phyloP scores from a whole-genome alignment of 1,139 yeast genomes.

The Suhomyces yuchorum region DNA sequence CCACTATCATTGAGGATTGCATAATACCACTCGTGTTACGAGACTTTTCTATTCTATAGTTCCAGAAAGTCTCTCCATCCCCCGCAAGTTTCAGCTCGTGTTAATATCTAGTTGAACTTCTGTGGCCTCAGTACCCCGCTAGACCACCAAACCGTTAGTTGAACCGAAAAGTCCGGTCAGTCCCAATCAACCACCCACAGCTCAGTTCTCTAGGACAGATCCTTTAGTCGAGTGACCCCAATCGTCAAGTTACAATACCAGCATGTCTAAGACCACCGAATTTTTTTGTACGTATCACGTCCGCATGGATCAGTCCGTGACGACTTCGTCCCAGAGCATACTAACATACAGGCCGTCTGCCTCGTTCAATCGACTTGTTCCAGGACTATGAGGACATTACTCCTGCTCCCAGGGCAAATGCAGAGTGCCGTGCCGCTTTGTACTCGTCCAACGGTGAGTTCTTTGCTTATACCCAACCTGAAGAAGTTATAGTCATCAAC shows the following conservation, averaged over 20 bases:
- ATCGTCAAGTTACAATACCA: conserved; percentile 5
- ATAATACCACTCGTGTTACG: background rate
- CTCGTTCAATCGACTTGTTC: conserved; percentile 21
- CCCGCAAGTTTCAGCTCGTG: background rate
- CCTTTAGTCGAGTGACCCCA: background rate
- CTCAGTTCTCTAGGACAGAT: background rate
- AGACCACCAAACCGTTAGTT: background rate
- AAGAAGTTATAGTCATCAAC: conserved; percentile 57
- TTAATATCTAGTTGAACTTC: background rate
- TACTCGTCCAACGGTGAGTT: conserved; percentile 57
- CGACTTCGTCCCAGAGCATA: background rate
- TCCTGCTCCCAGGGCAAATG: conserved; percentile 24
- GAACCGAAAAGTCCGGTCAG: conserved; percentile 3
- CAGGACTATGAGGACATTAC: conserved; percentile 23
- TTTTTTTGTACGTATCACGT: conserved; percentile 21
- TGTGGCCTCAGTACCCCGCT: conserved; percentile 2
- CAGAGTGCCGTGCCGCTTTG: conserved; percentile 49
- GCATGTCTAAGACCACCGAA: conserved; percentile 23
- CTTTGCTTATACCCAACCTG: conserved; percentile 60
- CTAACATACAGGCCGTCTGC: conserved; percentile 23
- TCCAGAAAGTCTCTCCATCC: background rate
- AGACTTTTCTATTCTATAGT: background rate
- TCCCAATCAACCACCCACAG: background rate
- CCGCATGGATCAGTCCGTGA: background rate
- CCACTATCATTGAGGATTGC: conserved; percentile 1